These are phyloP conservation scores for Phalaenopsis aphrodite DNA, from an alignment of 106 monocot genomes.

Conservation along the genomic window DNA sequence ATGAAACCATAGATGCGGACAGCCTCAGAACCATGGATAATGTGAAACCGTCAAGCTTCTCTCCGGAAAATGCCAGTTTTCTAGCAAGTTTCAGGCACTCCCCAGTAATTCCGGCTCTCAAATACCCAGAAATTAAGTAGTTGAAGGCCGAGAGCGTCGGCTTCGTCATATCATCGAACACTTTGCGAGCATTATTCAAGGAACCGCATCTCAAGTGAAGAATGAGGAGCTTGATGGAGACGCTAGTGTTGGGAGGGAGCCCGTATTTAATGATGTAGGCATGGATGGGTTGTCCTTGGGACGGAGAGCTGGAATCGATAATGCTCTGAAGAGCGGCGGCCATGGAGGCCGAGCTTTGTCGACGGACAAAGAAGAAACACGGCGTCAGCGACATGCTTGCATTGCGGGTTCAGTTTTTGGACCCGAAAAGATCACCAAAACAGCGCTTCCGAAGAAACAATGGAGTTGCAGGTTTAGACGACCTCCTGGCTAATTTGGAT, in stretches of 20 bases:
- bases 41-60: constrained; percentile 60
- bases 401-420: neutral
- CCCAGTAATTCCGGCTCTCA: constrained; percentile 22
- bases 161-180: constrained; percentile 67
- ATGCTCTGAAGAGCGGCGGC: constrained; percentile 44
- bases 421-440: neutral
- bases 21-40: constrained; percentile 83
- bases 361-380: neutral
- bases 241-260: constrained; percentile 23
- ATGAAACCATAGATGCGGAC: constrained; percentile 20
- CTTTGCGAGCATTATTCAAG: constrained; percentile 45
- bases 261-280: constrained; percentile 44
- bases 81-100: constrained; percentile 41
- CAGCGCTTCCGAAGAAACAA: neutral
- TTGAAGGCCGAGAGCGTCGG: constrained; percentile 65
- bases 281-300: constrained; percentile 34
- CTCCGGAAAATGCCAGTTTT: constrained; percentile 26
- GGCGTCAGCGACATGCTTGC: neutral
- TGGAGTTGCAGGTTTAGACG: too few species aligned
- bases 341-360: constrained; percentile 8
- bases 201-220: constrained; percentile 54
- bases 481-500: too few species aligned
- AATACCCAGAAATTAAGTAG: constrained; percentile 67
- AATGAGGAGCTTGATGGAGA: constrained; percentile 70
- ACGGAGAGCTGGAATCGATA: constrained; percentile 48